Evolutionary conservation across 768 basidiomycete species (phyloP).

Genomic region (Boletus reticulatus): DNA sequence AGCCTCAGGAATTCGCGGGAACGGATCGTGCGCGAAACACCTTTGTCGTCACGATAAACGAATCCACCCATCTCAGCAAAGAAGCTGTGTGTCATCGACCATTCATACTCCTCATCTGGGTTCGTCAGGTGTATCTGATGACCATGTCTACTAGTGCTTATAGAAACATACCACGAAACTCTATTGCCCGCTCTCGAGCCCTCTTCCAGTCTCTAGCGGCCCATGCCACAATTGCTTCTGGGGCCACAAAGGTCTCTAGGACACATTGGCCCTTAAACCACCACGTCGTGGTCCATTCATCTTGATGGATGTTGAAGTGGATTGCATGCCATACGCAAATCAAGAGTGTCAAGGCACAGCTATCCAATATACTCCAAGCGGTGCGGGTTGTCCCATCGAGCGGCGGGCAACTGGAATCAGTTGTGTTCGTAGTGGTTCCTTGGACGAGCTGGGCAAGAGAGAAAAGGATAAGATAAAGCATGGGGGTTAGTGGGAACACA

Average conservation of each 20-base stretch:
- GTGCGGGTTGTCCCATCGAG: background rate
- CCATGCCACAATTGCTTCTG: background rate
- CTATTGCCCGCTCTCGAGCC: background rate
- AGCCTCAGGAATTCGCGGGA: background rate
- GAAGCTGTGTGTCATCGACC: background rate
- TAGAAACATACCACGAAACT: background rate
- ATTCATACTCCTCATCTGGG: background rate
- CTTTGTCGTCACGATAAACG: background rate
- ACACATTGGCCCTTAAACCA: no score
- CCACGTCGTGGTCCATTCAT: no score
- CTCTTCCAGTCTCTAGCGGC: background rate
- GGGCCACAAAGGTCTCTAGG: background rate
- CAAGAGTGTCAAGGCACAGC: background rate
- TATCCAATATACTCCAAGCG: background rate
- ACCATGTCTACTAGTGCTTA: no score
- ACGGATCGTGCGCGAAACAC: background rate
- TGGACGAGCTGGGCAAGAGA: no score
- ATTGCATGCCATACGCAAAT: background rate
- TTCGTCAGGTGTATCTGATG: background rate
- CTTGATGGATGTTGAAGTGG: background rate
- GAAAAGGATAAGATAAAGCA: no score
- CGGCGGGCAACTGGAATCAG: background rate
- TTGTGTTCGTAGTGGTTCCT: background rate
- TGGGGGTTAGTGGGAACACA: no score
- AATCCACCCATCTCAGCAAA: constrained; percentile 1